Percentiles rank a stretch among this genome's conserved stretches.
Evolutionary conservation across 2,329 filamentous ascomycete species (phyloP).

Genomic region (Aspergillus fructus): DNA sequence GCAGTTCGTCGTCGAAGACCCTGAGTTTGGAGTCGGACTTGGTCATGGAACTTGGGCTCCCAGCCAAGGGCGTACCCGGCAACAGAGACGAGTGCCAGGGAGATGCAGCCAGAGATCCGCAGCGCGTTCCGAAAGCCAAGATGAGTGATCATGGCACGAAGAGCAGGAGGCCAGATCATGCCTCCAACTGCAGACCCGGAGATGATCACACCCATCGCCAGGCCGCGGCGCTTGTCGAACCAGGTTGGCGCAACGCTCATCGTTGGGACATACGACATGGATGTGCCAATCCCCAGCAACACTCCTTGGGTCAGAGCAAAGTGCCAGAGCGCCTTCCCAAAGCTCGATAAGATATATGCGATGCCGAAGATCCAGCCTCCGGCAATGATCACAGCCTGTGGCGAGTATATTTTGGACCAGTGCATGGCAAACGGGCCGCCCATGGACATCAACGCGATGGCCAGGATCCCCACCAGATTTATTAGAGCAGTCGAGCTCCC

Average conservation of each 20-base stretch:
- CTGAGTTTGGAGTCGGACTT: slow-evolving; percentile 19
- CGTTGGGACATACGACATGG: slow-evolving; percentile 40
- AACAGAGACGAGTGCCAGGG: slow-evolving; percentile 28
- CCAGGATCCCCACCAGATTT: slow-evolving; percentile 39
- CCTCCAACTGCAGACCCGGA: slow-evolving; percentile 43
- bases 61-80: slow-evolving; percentile 28
- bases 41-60: slow-evolving; percentile 29
- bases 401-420: slow-evolving; percentile 37
- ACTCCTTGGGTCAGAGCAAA: slow-evolving; percentile 38
- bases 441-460: slow-evolving; percentile 40
- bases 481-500: slow-evolving; percentile 36
- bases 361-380: slow-evolving; percentile 37
- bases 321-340: slow-evolving; percentile 36
- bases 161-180: slow-evolving; percentile 38
- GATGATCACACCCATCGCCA: slow-evolving; percentile 43
- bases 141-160: slow-evolving; percentile 30
- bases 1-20: slow-evolving; percentile 18
- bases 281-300: slow-evolving; percentile 39
- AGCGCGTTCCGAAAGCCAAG: slow-evolving; percentile 42
- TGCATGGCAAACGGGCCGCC: slow-evolving; percentile 36
- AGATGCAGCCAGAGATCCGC: slow-evolving; percentile 32
- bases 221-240: slow-evolving; percentile 37
- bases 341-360: slow-evolving; percentile 35
- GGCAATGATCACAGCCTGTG: slow-evolving; percentile 30
- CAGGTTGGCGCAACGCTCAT: slow-evolving; percentile 41